Evolutionary conservation across 1,284 basidiomycete genomes (phyloP), one percentile per base, ranked within the genome.

Genomic region (Chondrostereum purpureum): DNA sequence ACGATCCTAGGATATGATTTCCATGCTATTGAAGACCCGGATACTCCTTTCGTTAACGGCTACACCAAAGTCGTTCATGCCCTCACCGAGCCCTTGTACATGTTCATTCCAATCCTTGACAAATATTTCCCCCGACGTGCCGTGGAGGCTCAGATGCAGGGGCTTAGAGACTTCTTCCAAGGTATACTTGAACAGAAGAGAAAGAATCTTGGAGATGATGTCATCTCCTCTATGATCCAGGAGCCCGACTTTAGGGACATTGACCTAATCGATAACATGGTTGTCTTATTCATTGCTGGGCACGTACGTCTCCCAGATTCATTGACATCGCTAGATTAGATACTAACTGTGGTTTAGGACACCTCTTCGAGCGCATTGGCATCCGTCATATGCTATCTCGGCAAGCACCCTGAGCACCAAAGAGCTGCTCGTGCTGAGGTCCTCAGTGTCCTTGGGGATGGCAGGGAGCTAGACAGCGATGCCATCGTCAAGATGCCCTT

Each of bases 1-100:
- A 60, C 63, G 1, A 58, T 56, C 17, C 52, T 66, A n/a, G 65
- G 63, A 1, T 55, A 66, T 47, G 55, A 67, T 45, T 67, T 66
- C 50, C 50, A 64, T 35, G 58, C 64, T 2, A 56, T 66, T 42
- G 17, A n/a, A n/a, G 50, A 56, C 14, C n/a, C n/a, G n/a, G 46
- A 61, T 8, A 57, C 49, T 19, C 54, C 57, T 12, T 67, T 67
- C 44, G 62, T 62, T 3, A 45, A 40, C 16, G 52, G 59, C 36
- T 67, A 65, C 50, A 59, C 60, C 51, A 38, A 52, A 5, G 58
- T 65, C 19, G 64, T 65, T 61, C 42, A 53, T 10, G 55, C 52
- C 19, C 62, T 64, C 39, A 56, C 63, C 12, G 53, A 54, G 35
- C 63, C 63, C 2, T 14, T 63, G 61, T 49, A 44, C 27, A 51